Evolutionary conservation across 2,329 filamentous ascomycete species (phyloP).

Genomic region (Stachybotrys echinatus): DNA sequence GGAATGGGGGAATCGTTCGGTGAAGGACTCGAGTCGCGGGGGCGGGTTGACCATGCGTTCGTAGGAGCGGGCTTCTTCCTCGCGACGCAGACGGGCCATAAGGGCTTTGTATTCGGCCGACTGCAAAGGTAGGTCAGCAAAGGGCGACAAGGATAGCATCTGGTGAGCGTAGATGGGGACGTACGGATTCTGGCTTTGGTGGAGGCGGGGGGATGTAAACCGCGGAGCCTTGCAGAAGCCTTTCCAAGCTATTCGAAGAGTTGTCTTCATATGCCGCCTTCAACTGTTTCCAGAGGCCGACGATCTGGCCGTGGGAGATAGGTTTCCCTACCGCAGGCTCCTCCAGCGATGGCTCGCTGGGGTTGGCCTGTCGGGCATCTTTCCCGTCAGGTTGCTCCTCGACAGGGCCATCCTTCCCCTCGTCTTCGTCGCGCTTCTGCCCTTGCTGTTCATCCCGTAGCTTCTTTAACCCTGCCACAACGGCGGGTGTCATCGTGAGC

Average conservation of each 20-base stretch:
- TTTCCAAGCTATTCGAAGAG: conserved; percentile 51
- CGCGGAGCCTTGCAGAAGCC: conserved; percentile 64
- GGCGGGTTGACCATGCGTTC: conserved; percentile 69
- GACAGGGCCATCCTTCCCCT: not conserved
- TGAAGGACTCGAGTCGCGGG: conserved; percentile 50
- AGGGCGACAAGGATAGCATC: not conserved
- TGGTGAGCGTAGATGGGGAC: conserved; percentile 17
- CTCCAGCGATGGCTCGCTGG: conserved; percentile 46
- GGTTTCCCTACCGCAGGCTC: conserved; percentile 55
- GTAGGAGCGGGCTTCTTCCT: conserved; percentile 80
- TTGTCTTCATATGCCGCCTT: conserved; percentile 23
- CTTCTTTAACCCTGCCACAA: conserved; percentile 50
- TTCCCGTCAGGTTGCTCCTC: conserved; percentile 10
- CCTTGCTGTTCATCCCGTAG: not conserved
- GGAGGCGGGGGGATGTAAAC: conserved; percentile 77
- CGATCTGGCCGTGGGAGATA: conserved; percentile 65
- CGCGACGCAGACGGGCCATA: conserved; percentile 77
- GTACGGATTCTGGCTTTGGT: conserved; percentile 71
- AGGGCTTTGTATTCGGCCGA: conserved; percentile 78
- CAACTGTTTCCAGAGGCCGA: conserved; percentile 54
- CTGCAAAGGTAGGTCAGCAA: conserved; percentile 34
- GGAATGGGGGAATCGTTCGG: conserved; percentile 51
- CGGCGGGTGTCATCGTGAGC: conserved; percentile 67
- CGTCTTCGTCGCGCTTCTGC: not conserved
- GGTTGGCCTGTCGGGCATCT: conserved; percentile 5